phyloP scores from a whole-genome alignment of 2,329 filamentous ascomycete species.

The Neofusicoccum laricinum region DNA sequence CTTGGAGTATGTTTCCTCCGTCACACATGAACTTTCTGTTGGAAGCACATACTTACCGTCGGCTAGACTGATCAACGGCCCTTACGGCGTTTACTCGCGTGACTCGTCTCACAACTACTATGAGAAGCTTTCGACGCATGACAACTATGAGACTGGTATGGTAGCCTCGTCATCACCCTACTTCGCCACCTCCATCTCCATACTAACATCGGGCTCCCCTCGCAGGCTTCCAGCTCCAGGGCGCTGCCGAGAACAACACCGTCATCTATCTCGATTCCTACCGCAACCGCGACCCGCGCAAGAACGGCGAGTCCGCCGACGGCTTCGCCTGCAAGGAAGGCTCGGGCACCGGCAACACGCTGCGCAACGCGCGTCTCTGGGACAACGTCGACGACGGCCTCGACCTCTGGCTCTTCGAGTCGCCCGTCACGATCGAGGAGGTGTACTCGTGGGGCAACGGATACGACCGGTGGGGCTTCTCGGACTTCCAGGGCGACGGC shows the following conservation, averaged over 20 bases:
- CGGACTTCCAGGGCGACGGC: conserved; percentile 44
- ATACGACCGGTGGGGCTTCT: conserved; percentile 46
- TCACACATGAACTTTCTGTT: background rate
- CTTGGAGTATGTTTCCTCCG: conserved; percentile 22
- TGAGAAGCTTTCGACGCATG: conserved; percentile 36
- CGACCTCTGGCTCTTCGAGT: conserved; percentile 45
- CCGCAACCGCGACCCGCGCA: conserved; percentile 39
- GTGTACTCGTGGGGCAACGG: conserved; percentile 49
- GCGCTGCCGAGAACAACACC: conserved; percentile 26
- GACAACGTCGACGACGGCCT: conserved; percentile 53
- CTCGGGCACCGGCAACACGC: conserved; percentile 44
- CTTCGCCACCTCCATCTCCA: no score
- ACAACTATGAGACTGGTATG: conserved; percentile 37
- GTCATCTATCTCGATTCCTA: conserved; percentile 27
- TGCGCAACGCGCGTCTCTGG: conserved; percentile 48
- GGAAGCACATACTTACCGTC: background rate
- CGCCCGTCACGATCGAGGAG: conserved; percentile 44
- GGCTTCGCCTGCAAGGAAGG: conserved; percentile 51
- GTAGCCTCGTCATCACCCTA: no score
- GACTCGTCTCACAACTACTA: conserved; percentile 37
- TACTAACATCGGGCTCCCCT: no score
- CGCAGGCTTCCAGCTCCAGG: conserved; percentile 37
- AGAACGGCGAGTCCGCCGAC: conserved; percentile 53
- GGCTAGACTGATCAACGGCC: conserved; percentile 32
- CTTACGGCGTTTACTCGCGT: conserved; percentile 38